Evolutionary conservation across 2,329 filamentous ascomycete species (phyloP), one percentile per base, ranked within the genome.

Genomic region (Aschersonia sp.): DNA sequence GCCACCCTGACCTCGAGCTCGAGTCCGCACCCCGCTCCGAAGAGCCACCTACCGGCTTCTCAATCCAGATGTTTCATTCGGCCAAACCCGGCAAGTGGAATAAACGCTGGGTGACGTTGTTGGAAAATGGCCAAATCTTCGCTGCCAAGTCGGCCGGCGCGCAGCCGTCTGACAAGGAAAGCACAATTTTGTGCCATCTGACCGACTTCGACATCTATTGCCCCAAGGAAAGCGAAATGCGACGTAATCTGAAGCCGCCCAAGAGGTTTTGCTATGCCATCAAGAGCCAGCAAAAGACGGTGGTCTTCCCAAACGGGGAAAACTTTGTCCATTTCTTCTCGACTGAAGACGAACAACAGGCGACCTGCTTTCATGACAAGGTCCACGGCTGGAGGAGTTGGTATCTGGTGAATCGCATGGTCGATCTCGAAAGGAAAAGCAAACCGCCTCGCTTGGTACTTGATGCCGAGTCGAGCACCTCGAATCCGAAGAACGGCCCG

Each of bases 261-360:
- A 94, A 92, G 64, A 85, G 82, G 58, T 74, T 81, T 55, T 94
- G 87, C 65, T 90, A 85, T 57, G 89, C 87, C 1, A 75, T 97
- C 56, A 96, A 95, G 66, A 94, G 86, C 56, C 88, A 95, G 66
- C 83, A 95, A 59, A 94, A 90, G 63, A 83, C 83, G 0, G 80
- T 78, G 49, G 81, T 94, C 57, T 96, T 96, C 58, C 68, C 87
- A 47, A 82, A 83, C 47, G 85, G 82, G 4, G 81, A 85, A 46
- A 90, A 90, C 55, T 97, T 87, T 59, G 85, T 94, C 4, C 90
- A 97, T 59, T 95, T 90, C 65, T 94, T 97, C 66, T 83, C 79
- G 50, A 87, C 84, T 2, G 86, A 87, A 43, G 86, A 96, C 56
- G 68, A 73, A 5, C 61, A 68, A 1, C 63, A 80, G 1, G 86